Evolutionary conservation across 495 filamentous ascomycete genomes (phyloP).

Genomic region (Astrothelium subdiscretum): DNA sequence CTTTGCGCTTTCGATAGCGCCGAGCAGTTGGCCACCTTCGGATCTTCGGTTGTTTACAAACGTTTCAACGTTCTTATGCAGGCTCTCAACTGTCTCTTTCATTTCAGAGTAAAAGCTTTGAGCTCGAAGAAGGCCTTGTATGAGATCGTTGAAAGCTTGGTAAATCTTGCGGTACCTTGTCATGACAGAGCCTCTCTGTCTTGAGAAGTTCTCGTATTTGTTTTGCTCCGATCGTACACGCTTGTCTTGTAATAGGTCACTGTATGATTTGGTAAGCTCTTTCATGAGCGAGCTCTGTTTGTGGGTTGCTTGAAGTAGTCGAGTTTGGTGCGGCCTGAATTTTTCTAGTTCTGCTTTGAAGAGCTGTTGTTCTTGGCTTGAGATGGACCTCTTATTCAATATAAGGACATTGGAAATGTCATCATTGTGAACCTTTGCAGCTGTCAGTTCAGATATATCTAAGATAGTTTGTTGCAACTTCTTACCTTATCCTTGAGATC

Average conservation of each 20-base stretch:
- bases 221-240: constrained; percentile 85
- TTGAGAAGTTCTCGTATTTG: constrained; percentile 80
- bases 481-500: constrained; percentile 92
- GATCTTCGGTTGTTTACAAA: constrained; percentile 91
- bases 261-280: constrained; percentile 81
- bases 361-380: constrained; percentile 76
- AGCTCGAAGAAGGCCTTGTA: constrained; percentile 71
- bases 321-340: constrained; percentile 84
- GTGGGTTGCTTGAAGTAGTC: constrained; percentile 82
- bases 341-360: constrained; percentile 95
- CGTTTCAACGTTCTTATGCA: constrained; percentile 93
- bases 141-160: constrained; percentile 85
- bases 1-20: constrained; percentile 73
- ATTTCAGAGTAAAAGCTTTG: constrained; percentile 92
- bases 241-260: constrained; percentile 83
- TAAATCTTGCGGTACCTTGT: constrained; percentile 83
- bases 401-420: constrained; percentile 96
- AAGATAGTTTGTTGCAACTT: not conserved
- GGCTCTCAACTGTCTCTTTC: constrained; percentile 83
- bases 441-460: not conserved
- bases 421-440: constrained; percentile 70
- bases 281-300: constrained; percentile 92
- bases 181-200: constrained; percentile 71
- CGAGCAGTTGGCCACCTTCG: constrained; percentile 80
- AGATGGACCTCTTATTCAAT: constrained; percentile 88